These are phyloP conservation scores for Oehlia diaphana DNA, from an alignment of 192 early-diverging fungal species.

Conservation along the genomic window DNA sequence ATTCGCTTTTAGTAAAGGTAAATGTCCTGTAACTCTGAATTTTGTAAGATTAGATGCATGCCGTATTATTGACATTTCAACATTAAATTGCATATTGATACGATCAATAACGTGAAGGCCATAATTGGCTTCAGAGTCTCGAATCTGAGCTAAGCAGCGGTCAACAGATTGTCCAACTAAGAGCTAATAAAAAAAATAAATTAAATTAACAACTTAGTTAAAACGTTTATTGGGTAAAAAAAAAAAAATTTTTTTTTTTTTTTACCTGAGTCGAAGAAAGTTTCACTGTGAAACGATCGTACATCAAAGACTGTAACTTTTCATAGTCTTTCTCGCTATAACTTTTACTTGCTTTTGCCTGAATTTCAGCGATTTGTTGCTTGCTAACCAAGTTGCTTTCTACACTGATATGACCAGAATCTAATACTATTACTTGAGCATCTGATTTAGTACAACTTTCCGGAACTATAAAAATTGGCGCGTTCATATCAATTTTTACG, in stretches of 20 bases:
- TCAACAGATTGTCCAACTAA: conserved; percentile 76
- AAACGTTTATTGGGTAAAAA: not conserved
- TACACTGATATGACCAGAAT: conserved; percentile 90
- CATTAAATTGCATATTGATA: conserved; percentile 78
- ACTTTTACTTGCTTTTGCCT: conserved; percentile 62
- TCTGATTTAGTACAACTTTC: conserved; percentile 58
- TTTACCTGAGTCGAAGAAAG: conserved; percentile 77
- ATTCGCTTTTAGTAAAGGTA: conserved; percentile 85
- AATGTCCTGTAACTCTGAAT: conserved; percentile 73
- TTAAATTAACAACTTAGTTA: not conserved
- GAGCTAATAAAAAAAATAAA: conserved; percentile 39
- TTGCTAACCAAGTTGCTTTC: conserved; percentile 80
- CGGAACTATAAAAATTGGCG: conserved; percentile 92
- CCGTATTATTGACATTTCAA: conserved; percentile 85
- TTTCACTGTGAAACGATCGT: conserved; percentile 85
- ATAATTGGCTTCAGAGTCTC: conserved; percentile 50
- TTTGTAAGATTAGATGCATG: conserved; percentile 72
- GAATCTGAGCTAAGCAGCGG: conserved; percentile 68
- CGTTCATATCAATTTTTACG: conserved; percentile 92
- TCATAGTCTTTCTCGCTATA: conserved; percentile 66
- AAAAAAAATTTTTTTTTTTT: conserved; percentile 11
- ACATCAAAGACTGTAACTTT: conserved; percentile 77
- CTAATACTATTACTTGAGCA: conserved; percentile 77
- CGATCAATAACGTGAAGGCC: conserved; percentile 84
- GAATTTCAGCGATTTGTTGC: conserved; percentile 64